Evolutionary conservation across 805 yeast genomes (phyloP).

Genomic region (Saccharomycopsis fibuligera): DNA sequence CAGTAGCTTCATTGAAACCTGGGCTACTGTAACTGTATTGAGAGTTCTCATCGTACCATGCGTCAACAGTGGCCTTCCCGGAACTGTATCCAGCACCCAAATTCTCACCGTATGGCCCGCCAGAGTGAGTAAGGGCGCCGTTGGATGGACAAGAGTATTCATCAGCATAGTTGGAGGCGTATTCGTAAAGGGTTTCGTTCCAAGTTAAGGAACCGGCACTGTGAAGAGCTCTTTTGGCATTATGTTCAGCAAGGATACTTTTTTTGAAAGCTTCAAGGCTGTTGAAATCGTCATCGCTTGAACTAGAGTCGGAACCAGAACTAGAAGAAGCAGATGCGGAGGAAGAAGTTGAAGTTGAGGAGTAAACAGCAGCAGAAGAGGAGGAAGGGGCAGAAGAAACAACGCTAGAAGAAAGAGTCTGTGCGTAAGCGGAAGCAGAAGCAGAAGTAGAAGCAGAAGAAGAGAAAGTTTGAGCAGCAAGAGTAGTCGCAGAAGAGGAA

Average conservation of each 20-base stretch:
- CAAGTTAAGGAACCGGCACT: constrained; percentile 45
- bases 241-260: constrained; percentile 54
- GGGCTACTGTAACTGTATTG: constrained; percentile 46
- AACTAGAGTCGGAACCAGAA: constrained; percentile 20
- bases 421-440: constrained; percentile 23
- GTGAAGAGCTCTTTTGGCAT: constrained; percentile 49
- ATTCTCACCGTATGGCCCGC: constrained; percentile 70
- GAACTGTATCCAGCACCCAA: constrained; percentile 65
- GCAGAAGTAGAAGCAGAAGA: constrained; percentile 24
- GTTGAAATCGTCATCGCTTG: constrained; percentile 19
- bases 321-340: constrained; percentile 19
- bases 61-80: constrained; percentile 48
- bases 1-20: constrained; percentile 39
- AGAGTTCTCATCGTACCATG: constrained; percentile 68
- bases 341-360: constrained; percentile 24
- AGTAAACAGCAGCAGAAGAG: constrained; percentile 15
- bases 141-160: constrained; percentile 42
- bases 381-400: constrained; percentile 13
- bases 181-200: constrained; percentile 44
- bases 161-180: constrained; percentile 54
- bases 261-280: constrained; percentile 24
- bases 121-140: constrained; percentile 57
- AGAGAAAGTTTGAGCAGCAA: constrained; percentile 8
- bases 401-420: constrained; percentile 18
- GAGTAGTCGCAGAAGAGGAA: background rate